phyloP scores from a whole-genome alignment of 2,329 filamentous ascomycete species.

The Zymoseptoria brevis region DNA sequence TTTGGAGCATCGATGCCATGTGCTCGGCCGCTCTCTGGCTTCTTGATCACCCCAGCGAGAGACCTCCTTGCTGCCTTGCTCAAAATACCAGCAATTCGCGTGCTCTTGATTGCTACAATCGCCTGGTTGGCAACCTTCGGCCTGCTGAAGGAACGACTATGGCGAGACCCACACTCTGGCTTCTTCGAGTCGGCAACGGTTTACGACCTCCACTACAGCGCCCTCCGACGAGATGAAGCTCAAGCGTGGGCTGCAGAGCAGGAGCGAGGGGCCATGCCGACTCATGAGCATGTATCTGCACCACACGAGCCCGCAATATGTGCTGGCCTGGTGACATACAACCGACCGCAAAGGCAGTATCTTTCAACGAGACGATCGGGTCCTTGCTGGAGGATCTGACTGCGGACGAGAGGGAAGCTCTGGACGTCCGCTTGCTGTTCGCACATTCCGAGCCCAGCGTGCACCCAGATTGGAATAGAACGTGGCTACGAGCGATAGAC shows the following conservation, averaged over 20 bases:
- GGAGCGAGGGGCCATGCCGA: neutral
- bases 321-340: neutral
- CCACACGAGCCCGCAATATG: neutral
- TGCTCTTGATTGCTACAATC: neutral
- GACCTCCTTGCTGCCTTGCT: neutral
- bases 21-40: neutral
- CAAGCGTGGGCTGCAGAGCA: neutral
- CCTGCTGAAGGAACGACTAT: neutral
- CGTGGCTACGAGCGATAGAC: slow-evolving; percentile 31
- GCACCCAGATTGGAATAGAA: slow-evolving; percentile 35
- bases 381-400: slow-evolving; percentile 38
- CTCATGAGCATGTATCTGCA: neutral
- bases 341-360: slow-evolving; percentile 22
- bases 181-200: neutral
- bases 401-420: slow-evolving; percentile 33
- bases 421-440: slow-evolving; percentile 39
- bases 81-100: neutral
- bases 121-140: neutral
- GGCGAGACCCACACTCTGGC: neutral
- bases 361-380: slow-evolving; percentile 36
- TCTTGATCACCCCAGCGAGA: neutral
- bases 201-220: neutral
- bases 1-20: neutral
- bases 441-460: slow-evolving; percentile 35
- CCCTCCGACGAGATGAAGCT: neutral